Evolutionary conservation across 371 early-diverging fungal genomes (phyloP), one percentile per base, ranked within the genome.

Genomic region (Mucor indicus): DNA sequence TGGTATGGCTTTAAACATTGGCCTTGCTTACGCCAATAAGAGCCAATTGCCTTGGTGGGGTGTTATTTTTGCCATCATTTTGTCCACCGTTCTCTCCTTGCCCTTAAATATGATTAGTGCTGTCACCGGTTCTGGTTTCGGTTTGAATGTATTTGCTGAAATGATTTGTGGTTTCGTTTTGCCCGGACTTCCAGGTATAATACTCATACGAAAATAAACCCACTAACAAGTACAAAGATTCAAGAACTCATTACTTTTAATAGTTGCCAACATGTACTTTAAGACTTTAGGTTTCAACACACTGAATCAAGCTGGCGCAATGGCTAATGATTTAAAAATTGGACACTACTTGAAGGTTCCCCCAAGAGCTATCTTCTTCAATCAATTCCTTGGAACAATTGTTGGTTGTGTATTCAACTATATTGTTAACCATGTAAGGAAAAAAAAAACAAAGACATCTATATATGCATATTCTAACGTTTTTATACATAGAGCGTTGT

Each of bases 261-360:
- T 27, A n/a, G 75, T 87, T 32, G 89, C 85, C 24, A 71, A 71
- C 62, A 69, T 72, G 68, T 72, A 70, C 37, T 76, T 77, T 52
- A 72, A 72, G 55, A 69, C 64, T 1, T 49, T 78, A 19, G 83
- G 86, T 4, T 74, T 67, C 45, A 77, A 74, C 39, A 76, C 83
- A 3, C 50, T 83, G 57, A 55, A 44, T 9, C 80, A 83, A 60
- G 77, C 82, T 3, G 69, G 79, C 23, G 15, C 53, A n/a, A 69
- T 81, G 61, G 76, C 77, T 0, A 48, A 51, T 11, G 85, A 86
- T 57, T 75, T 84, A 33, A 87, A 87, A 46, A 70, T 87, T 24
- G 87, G 86, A 10, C 81, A 85, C 31, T 89, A 89, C 56, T 81
- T 88, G 67, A 89, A 89, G 63, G 79, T 87, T 1, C 87, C 87